phyloP scores from a whole-genome alignment of 257 asterid species.

The Fraxinus cuspidata region DNA sequence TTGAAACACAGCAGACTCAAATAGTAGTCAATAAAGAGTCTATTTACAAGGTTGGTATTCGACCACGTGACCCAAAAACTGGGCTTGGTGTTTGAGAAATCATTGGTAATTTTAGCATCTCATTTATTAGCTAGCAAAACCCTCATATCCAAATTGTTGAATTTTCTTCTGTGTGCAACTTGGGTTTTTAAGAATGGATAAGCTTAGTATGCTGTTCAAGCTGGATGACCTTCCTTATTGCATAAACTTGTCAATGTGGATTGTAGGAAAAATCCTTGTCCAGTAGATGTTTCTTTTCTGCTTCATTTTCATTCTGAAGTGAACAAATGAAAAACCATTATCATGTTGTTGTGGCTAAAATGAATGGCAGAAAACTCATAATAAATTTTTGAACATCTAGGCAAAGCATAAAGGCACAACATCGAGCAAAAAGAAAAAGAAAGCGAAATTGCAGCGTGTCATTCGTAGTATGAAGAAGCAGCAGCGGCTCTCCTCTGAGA shows the following conservation, averaged over 20 bases:
- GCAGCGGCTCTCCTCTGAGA: conserved; percentile 73
- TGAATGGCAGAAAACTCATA: neutral
- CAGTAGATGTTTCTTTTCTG: neutral
- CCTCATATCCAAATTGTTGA: conserved; percentile 1
- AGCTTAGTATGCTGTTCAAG: neutral
- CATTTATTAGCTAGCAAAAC: conserved; percentile 2
- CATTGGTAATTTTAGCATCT: neutral
- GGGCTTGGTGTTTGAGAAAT: conserved; percentile 1
- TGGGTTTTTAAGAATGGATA: conserved; percentile 9
- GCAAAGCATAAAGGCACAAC: conserved; percentile 88
- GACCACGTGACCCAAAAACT: neutral
- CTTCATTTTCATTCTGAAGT: conserved; percentile 6
- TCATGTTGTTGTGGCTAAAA: neutral
- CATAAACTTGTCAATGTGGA: conserved; percentile 7
- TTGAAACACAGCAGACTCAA: conserved; percentile 51
- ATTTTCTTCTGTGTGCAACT: neutral
- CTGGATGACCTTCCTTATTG: neutral
- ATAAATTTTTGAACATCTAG: conserved; percentile 38
- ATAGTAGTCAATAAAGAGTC: conserved; percentile 72
- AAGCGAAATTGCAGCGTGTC: conserved; percentile 88
- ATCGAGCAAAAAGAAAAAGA: conserved; percentile 96
- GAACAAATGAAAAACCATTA: neutral
- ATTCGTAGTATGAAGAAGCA: conserved; percentile 94
- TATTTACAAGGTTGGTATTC: conserved; percentile 69
- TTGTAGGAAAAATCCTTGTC: conserved; percentile 15